phyloP scores from a whole-genome alignment of 1,284 basidiomycete genomes.

The Quambalaria eucalypti region DNA sequence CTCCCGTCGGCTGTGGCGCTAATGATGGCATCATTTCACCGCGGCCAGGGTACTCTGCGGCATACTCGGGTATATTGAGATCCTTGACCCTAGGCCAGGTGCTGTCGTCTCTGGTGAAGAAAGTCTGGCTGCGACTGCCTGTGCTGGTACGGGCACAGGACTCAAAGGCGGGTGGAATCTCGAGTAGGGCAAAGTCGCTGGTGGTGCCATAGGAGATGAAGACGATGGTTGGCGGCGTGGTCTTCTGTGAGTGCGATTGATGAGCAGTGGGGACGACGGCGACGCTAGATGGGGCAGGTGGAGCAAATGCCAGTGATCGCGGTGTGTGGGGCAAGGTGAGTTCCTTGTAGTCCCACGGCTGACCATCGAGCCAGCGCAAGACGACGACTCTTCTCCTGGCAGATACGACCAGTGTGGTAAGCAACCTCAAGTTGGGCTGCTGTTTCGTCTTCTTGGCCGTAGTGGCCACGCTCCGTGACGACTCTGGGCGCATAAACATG shows the following conservation, averaged over 20 bases:
- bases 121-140: neutral
- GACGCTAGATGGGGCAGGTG: constrained; percentile 42
- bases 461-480: too few species aligned
- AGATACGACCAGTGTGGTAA: constrained; percentile 74
- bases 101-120: neutral
- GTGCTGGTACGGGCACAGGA: too few species aligned
- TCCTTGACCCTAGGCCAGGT: neutral
- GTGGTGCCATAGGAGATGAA: constrained; percentile 65
- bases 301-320: constrained; percentile 62
- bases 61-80: constrained; percentile 1
- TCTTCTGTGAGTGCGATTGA: neutral
- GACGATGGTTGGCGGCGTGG: constrained; percentile 49
- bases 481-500: constrained; percentile 6
- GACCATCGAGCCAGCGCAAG: constrained; percentile 73
- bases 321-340: constrained; percentile 73
- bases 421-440: constrained; percentile 37
- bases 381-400: constrained; percentile 75
- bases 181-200: constrained; percentile 67
- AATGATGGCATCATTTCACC: neutral
- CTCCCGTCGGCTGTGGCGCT: neutral
- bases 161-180: constrained; percentile 49
- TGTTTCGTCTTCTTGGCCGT: constrained; percentile 2
- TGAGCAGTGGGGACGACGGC: neutral
- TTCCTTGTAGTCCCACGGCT: constrained; percentile 71
- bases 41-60: neutral